Base-by-base conservation (phyloP, 176 grass and related monocot species). In the Juncus inflexus region DNA sequence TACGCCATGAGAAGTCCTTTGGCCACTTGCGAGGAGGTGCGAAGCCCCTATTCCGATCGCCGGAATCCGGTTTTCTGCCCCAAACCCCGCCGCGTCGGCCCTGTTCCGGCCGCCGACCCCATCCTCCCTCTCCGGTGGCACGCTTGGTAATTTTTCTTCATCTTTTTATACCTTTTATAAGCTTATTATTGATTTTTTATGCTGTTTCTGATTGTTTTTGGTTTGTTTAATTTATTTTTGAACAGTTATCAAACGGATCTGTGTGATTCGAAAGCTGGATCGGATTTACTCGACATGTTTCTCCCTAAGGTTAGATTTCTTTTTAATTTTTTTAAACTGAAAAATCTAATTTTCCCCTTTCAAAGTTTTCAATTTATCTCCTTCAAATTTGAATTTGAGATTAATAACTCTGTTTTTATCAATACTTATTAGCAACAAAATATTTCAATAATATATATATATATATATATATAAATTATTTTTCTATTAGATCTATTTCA, bases 11-110 rank as follows among this genome's bases (percentile, higher is more conserved):
- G 81, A 62, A 88, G 74, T 78, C 74, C 84, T 12, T 70, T 96
- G 4, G 73, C 87, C 6, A 76, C 76, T 65, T 81, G 78, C 36
- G 78, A 81, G 52, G 84, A 85, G 69, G 56, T 79, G 63, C 47
- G 77, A 39, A 52, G 75, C 37, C 49, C 76, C 50, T 42, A 58
- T 36, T 3, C 42, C 36, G 81, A 83, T 7, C 73, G 63, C n/a
- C 77, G 80, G 67, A 82, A 79, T 62, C 81, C 91, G 6, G 81
- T 96, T 50, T 91, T 86, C 60, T 97, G 92, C 72, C 92, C 92
- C 63, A 97, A 97, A 50, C 92, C 92, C 1, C 82, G 92, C 15
- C 91, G 91, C 8, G 66, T 83, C 13, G 61, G 61, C 13, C 40
- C 69, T 1, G 63, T 77, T 12, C 36, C 61, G 4, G 10, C 62